Evolutionary conservation across 345 rosid genomes (phyloP).

Genomic region (Sisymbrium irio): DNA sequence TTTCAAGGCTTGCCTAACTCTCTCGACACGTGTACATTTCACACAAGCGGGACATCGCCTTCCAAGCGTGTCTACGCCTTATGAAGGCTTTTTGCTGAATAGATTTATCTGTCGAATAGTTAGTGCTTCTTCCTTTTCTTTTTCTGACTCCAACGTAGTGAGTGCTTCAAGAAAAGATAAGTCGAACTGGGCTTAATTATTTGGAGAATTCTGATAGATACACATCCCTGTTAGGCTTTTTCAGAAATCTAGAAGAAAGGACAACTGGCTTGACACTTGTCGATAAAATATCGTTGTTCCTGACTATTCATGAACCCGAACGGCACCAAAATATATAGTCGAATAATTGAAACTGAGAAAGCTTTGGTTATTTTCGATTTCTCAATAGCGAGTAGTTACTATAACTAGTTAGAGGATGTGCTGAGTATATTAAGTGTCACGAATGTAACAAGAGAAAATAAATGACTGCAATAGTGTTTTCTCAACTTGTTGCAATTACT

Average conservation of each 20-base stretch:
- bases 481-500: too few species aligned
- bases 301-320: conserved; percentile 24
- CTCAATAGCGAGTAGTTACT: background rate
- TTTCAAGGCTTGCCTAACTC: conserved; percentile 31
- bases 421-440: background rate
- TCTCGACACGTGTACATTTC: conserved; percentile 23
- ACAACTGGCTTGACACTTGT: conserved; percentile 34
- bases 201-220: conserved; percentile 14
- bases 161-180: conserved; percentile 13
- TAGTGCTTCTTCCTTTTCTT: conserved; percentile 17
- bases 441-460: background rate
- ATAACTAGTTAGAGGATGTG: background rate
- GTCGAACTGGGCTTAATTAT: conserved; percentile 2
- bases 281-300: background rate
- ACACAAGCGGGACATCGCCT: conserved; percentile 14
- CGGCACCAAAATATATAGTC: conserved; percentile 1
- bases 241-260: conserved; percentile 31
- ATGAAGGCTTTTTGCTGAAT: background rate
- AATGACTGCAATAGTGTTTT: background rate
- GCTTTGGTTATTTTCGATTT: background rate
- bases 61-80: conserved; percentile 17
- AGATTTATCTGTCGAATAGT: conserved; percentile 9
- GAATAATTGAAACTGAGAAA: background rate
- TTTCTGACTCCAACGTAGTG: conserved; percentile 3
- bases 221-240: conserved; percentile 30